Conservation (phyloP, 148 eudicot genomes). For the Diospyros kaki region DNA sequence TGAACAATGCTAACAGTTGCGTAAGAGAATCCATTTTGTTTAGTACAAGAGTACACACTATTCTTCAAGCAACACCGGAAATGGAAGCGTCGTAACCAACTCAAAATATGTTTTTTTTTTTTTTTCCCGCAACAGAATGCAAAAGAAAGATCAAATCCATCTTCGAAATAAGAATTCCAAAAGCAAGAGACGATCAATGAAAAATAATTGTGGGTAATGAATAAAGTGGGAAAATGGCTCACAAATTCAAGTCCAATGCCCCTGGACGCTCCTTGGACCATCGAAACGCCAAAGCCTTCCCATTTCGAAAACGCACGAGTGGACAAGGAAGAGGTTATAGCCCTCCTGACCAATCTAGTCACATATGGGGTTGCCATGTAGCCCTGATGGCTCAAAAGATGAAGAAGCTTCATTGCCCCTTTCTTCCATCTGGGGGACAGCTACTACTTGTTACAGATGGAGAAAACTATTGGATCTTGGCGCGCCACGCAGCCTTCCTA, state of each 20-base stretch:
- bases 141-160: not conserved
- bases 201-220: not conserved
- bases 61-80: not conserved
- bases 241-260: constrained; percentile 66
- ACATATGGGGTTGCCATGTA: not conserved
- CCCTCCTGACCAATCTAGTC: constrained; percentile 9
- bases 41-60: not conserved
- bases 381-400: constrained; percentile 4
- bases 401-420: constrained; percentile 4
- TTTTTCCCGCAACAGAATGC: too few species aligned
- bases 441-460: not conserved
- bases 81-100: not conserved
- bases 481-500: not conserved
- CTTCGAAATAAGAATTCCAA: not conserved
- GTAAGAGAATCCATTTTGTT: not conserved
- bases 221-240: constrained; percentile 13
- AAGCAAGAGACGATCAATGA: not conserved
- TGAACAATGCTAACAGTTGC: not conserved
- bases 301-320: constrained; percentile 7
- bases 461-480: not conserved
- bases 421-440: too few species aligned
- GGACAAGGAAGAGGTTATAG: not conserved
- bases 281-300: constrained; percentile 35
- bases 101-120: not conserved
- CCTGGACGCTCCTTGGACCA: constrained; percentile 66